A percentile compares a stretch with the other conserved stretches of the same genome.
phyloP scores from a whole-genome alignment of 1,284 basidiomycete species.

The Earliella scabrosa region DNA sequence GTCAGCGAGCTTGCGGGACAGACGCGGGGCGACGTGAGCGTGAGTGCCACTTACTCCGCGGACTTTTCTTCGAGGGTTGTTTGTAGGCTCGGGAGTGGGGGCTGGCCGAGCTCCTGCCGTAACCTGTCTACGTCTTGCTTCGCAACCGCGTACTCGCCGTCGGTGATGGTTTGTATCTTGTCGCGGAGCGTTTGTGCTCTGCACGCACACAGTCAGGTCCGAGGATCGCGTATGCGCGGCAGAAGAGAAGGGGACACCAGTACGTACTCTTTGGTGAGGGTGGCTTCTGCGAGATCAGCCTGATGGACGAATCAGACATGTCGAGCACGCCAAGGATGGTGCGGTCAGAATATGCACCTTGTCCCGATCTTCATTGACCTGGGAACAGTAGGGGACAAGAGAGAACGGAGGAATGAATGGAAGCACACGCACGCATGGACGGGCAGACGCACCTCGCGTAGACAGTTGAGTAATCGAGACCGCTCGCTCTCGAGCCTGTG shows the following conservation, averaged over 20 bases:
- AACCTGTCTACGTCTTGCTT: conserved; percentile 77
- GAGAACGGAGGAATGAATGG: neutral
- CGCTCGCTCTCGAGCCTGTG: conserved; percentile 79
- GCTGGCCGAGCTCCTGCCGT: conserved; percentile 73
- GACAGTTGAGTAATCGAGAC: conserved; percentile 60
- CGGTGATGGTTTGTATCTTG: conserved; percentile 68
- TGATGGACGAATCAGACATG: conserved; percentile 31
- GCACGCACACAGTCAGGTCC: conserved; percentile 5
- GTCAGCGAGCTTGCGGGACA: neutral
- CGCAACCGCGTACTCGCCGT: conserved; percentile 72
- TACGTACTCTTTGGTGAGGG: conserved; percentile 65
- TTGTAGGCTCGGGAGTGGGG: conserved; percentile 70
- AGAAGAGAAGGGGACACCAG: neutral
- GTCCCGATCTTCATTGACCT: conserved; percentile 82
- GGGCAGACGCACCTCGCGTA: conserved; percentile 58
- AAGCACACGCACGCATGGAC: neutral
- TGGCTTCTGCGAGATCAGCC: conserved; percentile 56
- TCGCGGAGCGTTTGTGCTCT: conserved; percentile 65
- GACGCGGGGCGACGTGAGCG: conserved; percentile 1
- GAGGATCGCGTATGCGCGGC: neutral
- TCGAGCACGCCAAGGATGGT: neutral
- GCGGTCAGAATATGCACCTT: conserved; percentile 45
- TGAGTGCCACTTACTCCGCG: conserved; percentile 52
- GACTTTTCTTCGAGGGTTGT: conserved; percentile 74
- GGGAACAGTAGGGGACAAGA: neutral